Conservation (phyloP, 2,329 filamentous ascomycete species). For the Cytospora piceicola region DNA sequence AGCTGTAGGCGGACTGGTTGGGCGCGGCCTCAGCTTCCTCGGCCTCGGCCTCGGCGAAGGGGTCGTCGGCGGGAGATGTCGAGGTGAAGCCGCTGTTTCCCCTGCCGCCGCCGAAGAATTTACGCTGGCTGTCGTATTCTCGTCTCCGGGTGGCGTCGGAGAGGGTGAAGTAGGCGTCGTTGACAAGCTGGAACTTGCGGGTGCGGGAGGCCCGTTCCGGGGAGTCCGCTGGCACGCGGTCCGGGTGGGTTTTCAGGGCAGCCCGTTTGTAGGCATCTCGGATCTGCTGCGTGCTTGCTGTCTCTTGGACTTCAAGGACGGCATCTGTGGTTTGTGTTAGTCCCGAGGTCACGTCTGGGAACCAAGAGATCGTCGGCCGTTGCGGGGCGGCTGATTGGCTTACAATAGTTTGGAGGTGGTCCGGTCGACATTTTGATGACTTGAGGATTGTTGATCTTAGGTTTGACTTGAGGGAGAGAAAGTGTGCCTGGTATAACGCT, state of each 20-base stretch:
- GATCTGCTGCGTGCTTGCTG: constrained; percentile 80
- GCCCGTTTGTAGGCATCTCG: constrained; percentile 95
- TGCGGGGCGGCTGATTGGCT: constrained; percentile 33
- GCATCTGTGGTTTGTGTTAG: constrained; percentile 59
- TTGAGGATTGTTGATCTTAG: constrained; percentile 33
- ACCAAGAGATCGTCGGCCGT: constrained; percentile 11
- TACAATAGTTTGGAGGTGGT: constrained; percentile 63
- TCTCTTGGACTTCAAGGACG: constrained; percentile 72
- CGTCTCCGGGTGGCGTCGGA: constrained; percentile 76
- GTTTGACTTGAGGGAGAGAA: background rate
- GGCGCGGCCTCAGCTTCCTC: constrained; percentile 46
- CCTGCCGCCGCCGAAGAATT: constrained; percentile 55
- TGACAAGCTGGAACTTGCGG: constrained; percentile 55
- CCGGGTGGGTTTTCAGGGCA: constrained; percentile 90
- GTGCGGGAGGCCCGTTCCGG: constrained; percentile 83
- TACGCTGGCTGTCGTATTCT: constrained; percentile 81
- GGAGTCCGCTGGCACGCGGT: constrained; percentile 82
- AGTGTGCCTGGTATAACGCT: background rate
- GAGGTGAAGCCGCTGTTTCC: constrained; percentile 37
- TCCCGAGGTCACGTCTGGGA: background rate
- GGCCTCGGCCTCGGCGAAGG: constrained; percentile 53
- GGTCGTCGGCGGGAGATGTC: constrained; percentile 47
- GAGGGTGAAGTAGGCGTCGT: constrained; percentile 58
- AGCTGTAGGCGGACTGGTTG: constrained; percentile 65
- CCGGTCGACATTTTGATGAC: constrained; percentile 41